These are phyloP conservation scores for Byssothecium circinans DNA, from an alignment of 2,329 filamentous ascomycete genomes.

Conservation along the genomic window DNA sequence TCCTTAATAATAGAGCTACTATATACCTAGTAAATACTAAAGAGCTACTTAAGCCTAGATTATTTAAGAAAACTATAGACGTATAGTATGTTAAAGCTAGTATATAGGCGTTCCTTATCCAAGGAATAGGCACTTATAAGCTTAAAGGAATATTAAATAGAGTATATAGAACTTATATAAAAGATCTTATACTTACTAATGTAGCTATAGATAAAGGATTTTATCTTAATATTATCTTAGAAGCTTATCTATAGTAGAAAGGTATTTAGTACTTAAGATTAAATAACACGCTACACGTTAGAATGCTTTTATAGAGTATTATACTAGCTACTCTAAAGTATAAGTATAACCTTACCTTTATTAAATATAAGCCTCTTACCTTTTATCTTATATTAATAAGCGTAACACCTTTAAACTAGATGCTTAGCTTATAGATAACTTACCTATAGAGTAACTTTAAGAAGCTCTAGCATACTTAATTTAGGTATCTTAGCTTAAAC, in stretches of 20 bases:
- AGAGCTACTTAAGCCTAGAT: background rate
- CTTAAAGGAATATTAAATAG: background rate
- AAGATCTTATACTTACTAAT: background rate
- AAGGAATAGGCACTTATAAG: background rate
- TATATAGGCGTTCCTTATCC: background rate
- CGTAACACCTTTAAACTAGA: background rate
- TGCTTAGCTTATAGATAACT: background rate
- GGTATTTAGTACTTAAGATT: background rate
- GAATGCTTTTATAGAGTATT: background rate
- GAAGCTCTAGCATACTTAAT: background rate
- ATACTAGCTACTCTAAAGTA: background rate
- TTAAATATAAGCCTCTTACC: conserved; percentile 1
- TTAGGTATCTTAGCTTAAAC: background rate
- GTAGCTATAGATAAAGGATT: background rate
- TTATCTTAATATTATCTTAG: conserved; percentile 3
- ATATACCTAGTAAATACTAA: background rate
- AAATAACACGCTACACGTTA: background rate
- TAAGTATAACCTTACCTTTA: conserved; percentile 2
- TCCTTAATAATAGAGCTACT: no score
- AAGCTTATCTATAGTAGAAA: background rate
- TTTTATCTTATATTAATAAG: background rate
- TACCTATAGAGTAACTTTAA: background rate
- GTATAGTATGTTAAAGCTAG: background rate
- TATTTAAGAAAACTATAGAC: background rate
- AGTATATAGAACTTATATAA: background rate